Evolutionary conservation across 2,329 filamentous ascomycete genomes (phyloP).

Genomic region (Lachnellula hyalina): DNA sequence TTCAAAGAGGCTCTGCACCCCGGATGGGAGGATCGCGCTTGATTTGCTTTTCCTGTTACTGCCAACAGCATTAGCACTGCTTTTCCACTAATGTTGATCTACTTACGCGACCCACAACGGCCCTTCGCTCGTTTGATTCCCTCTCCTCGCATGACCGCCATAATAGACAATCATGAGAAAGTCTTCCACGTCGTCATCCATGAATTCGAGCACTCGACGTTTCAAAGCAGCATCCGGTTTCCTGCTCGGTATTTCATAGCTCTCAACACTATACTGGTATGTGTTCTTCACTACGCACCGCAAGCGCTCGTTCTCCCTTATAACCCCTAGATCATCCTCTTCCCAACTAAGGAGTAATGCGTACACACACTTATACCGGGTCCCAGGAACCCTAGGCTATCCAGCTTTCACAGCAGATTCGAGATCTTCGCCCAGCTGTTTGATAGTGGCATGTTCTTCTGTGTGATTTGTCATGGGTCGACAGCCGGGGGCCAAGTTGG

Average conservation of each 20-base stretch:
- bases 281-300: not conserved
- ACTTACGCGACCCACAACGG: constrained; percentile 11
- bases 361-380: not conserved
- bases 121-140: not conserved
- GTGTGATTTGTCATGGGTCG: not conserved
- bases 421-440: constrained; percentile 1
- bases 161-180: constrained; percentile 12
- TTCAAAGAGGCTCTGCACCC: constrained; percentile 4
- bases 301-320: constrained; percentile 2
- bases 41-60: constrained; percentile 2
- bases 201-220: not conserved
- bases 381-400: constrained; percentile 8
- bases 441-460: not conserved
- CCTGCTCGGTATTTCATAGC: constrained; percentile 1
- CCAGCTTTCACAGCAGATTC: constrained; percentile 5
- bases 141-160: constrained; percentile 9
- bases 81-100: not conserved
- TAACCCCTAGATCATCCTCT: constrained; percentile 9
- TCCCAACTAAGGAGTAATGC: constrained; percentile 12
- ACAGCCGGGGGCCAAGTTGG: not conserved
- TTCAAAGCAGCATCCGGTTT: constrained; percentile 6
- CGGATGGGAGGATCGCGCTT: constrained; percentile 1
- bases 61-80: not conserved
- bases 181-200: constrained; percentile 1
- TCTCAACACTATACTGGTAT: constrained; percentile 8